Conservation (phyloP, 208 protist genomes). For the Trypanosomatidae sp. region DNA sequence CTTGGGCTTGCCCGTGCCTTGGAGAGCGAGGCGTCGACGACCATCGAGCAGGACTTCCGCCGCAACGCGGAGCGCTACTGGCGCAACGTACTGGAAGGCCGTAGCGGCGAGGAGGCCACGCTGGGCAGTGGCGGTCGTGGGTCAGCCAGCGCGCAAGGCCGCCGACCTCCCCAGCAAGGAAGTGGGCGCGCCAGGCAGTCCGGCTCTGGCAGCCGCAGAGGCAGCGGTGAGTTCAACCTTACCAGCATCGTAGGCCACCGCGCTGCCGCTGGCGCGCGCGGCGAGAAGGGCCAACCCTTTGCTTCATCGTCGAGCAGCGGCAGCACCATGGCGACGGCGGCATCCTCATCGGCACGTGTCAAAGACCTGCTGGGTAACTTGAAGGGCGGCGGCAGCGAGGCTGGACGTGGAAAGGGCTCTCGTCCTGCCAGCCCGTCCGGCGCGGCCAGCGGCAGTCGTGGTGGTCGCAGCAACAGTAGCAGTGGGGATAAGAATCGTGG, state of each 20-base stretch:
- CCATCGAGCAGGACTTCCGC: conserved; percentile 82
- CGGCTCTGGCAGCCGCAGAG: conserved; percentile 7
- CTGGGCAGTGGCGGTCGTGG: conserved; percentile 15
- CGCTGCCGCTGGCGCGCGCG: conserved; percentile 1
- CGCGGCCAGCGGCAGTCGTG: conserved; percentile 5
- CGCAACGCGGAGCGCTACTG: conserved; percentile 89
- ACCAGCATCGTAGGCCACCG: conserved; percentile 24
- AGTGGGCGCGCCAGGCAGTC: neutral
- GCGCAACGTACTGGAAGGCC: conserved; percentile 77
- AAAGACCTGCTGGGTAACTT: conserved; percentile 25
- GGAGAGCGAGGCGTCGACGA: conserved; percentile 55
- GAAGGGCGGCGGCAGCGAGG: conserved; percentile 21
- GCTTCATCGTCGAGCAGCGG: conserved; percentile 2
- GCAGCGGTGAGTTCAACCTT: conserved; percentile 23
- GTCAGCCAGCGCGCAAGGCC: neutral
- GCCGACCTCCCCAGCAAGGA: conserved; percentile 16
- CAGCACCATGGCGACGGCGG: neutral
- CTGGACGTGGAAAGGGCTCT: conserved; percentile 12
- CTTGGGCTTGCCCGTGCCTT: conserved; percentile 43
- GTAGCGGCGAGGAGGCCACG: conserved; percentile 43
- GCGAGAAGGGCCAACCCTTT: neutral
- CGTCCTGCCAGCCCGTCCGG: conserved; percentile 22
- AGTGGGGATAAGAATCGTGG: conserved; percentile 1
- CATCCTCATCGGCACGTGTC: conserved; percentile 17
- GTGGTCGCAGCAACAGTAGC: conserved; percentile 3